A percentile compares a stretch with the other conserved stretches of the same genome.
Evolutionary conservation across 495 filamentous ascomycete genomes (phyloP).

Genomic region (Oleoguttula mirabilis): DNA sequence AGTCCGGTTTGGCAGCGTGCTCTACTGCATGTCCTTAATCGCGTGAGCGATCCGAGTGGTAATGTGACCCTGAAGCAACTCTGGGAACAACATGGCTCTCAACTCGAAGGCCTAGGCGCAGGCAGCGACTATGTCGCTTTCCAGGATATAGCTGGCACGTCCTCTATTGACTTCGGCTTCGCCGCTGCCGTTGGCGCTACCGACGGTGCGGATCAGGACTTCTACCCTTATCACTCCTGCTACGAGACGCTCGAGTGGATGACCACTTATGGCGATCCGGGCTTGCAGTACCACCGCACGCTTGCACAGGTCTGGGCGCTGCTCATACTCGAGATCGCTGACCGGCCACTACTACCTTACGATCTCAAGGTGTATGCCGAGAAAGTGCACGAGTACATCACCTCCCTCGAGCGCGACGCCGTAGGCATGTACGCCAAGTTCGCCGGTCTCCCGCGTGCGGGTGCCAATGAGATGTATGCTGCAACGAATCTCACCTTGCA

Average conservation of each 20-base stretch:
- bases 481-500: conserved; percentile 24
- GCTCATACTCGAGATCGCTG: conserved; percentile 73
- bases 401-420: conserved; percentile 42
- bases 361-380: conserved; percentile 67
- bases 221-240: conserved; percentile 67
- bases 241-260: conserved; percentile 89
- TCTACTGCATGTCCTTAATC: conserved; percentile 58
- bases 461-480: conserved; percentile 25
- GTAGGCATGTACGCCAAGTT: conserved; percentile 39
- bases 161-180: conserved; percentile 80
- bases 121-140: conserved; percentile 88
- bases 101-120: conserved; percentile 55
- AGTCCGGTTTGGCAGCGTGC: conserved; percentile 65
- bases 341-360: conserved; percentile 70
- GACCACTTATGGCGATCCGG: conserved; percentile 62
- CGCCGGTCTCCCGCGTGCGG: conserved; percentile 37
- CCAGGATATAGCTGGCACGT: conserved; percentile 85
- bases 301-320: conserved; percentile 71
- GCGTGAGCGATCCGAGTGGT: conserved; percentile 55
- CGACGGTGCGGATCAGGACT: background rate
- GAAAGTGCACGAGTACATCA: conserved; percentile 47
- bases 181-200: conserved; percentile 16
- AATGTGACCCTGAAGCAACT: conserved; percentile 63
- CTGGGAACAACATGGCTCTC: conserved; percentile 55
- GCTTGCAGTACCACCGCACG: conserved; percentile 67